A percentile compares a stretch with the other conserved stretches of the same genome.
These are phyloP conservation scores for Salvia splendens DNA, from an alignment of 257 asterid genomes.

Conservation along the genomic window DNA sequence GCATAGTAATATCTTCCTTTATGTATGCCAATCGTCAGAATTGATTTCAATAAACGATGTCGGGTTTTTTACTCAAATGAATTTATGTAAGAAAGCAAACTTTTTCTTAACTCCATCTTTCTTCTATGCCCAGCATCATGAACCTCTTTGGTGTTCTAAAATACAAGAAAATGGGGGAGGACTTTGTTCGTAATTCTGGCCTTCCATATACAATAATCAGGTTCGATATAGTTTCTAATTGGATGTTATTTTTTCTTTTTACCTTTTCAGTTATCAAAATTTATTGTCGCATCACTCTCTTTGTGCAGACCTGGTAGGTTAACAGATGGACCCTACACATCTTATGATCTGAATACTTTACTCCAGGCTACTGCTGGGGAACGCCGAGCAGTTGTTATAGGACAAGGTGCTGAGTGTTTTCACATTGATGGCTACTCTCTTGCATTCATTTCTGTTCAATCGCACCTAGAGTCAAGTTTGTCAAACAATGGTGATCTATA, in stretches of 20 bases:
- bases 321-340: constrained; percentile 97
- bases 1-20: not conserved
- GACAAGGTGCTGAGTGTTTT: constrained; percentile 59
- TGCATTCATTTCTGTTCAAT: constrained; percentile 10
- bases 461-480: not conserved
- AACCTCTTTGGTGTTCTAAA: constrained; percentile 94
- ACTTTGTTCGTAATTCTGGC: constrained; percentile 84
- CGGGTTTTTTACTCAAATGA: not conserved
- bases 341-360: constrained; percentile 87
- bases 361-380: constrained; percentile 98
- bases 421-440: not conserved
- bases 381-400: constrained; percentile 87
- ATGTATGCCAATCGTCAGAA: not conserved
- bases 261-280: not conserved
- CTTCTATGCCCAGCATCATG: constrained; percentile 60
- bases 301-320: constrained; percentile 75
- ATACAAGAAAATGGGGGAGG: constrained; percentile 99
- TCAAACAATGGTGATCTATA: not conserved
- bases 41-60: not conserved
- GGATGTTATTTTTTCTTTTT: not conserved
- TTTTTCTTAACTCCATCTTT: constrained; percentile 28
- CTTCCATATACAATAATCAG: constrained; percentile 87
- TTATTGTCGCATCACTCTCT: not conserved
- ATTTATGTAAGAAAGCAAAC: not conserved
- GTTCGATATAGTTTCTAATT: constrained; percentile 35